Percentiles rank a stretch among this genome's conserved stretches.
phyloP scores from a whole-genome alignment of 2,329 filamentous ascomycete genomes.

The Xylariaceae sp. region DNA sequence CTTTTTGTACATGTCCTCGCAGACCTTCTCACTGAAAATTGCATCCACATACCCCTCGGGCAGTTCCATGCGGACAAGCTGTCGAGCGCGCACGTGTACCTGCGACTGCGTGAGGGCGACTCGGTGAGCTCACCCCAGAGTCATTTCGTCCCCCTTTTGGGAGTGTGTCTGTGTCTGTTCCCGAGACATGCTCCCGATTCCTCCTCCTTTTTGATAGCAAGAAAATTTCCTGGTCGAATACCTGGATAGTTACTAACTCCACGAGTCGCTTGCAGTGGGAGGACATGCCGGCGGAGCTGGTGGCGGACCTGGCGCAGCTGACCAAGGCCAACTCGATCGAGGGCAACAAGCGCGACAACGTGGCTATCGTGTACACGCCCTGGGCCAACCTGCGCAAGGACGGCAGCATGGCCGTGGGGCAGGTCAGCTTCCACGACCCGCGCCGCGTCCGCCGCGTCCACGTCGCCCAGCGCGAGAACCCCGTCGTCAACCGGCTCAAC shows the following conservation, averaged over 20 bases:
- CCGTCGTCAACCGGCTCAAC: conserved; percentile 93
- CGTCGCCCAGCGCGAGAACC: conserved; percentile 74
- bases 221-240: no score
- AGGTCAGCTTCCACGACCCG: conserved; percentile 88
- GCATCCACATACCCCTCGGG: conserved; percentile 1
- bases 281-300: conserved; percentile 61
- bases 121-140: no score
- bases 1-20: neutral
- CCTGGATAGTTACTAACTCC: no score
- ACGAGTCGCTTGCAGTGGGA: no score
- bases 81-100: conserved; percentile 92
- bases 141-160: no score
- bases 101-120: conserved; percentile 71
- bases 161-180: no score
- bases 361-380: conserved; percentile 94
- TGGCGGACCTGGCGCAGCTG: conserved; percentile 88
- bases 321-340: conserved; percentile 99
- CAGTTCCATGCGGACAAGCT: conserved; percentile 97
- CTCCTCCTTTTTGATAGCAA: no score
- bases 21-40: no score
- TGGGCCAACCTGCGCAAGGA: conserved; percentile 96
- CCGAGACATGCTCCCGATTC: no score
- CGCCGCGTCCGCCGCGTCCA: conserved; percentile 79
- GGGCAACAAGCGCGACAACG: conserved; percentile 98
- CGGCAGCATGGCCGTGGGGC: conserved; percentile 88